These are phyloP conservation scores for Penicillium manginii DNA, from an alignment of 495 filamentous ascomycete genomes.

Conservation along the genomic window DNA sequence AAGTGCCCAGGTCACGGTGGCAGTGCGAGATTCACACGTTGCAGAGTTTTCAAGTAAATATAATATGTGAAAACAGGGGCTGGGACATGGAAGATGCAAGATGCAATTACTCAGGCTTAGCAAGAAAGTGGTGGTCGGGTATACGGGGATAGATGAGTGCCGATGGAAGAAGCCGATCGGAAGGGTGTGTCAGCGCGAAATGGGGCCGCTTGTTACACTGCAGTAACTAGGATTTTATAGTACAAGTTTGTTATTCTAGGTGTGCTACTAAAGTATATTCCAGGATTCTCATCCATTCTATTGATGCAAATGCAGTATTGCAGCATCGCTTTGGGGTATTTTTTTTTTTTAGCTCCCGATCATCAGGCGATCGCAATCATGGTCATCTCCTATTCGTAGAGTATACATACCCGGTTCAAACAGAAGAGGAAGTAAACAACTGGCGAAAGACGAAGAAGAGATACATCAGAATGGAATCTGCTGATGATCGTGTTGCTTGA, in stretches of 20 bases:
- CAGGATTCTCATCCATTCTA: constrained; percentile 9
- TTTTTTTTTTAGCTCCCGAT: neutral
- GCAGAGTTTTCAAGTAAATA: too few species aligned
- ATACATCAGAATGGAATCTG: neutral
- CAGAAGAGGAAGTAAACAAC: neutral
- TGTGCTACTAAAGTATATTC: neutral
- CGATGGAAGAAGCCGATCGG: constrained; percentile 27
- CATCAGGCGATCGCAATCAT: too few species aligned
- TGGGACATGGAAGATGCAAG: too few species aligned
- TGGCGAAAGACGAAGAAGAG: neutral
- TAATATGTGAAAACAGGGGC: too few species aligned
- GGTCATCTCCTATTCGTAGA: neutral
- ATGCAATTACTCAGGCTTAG: constrained; percentile 1
- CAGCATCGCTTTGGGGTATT: neutral
- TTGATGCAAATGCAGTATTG: neutral
- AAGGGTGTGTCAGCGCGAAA: constrained; percentile 35
- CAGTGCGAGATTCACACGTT: too few species aligned
- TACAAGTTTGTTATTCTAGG: too few species aligned
- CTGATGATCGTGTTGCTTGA: too few species aligned
- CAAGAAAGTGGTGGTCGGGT: neutral
- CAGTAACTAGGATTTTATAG: too few species aligned
- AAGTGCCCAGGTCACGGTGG: too few species aligned
- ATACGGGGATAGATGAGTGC: constrained; percentile 6
- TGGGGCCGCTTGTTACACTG: constrained; percentile 17
- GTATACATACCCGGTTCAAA: neutral